Base-by-base conservation (phyloP, 257 asterid genomes). In the Paraleonurus japonicus region DNA sequence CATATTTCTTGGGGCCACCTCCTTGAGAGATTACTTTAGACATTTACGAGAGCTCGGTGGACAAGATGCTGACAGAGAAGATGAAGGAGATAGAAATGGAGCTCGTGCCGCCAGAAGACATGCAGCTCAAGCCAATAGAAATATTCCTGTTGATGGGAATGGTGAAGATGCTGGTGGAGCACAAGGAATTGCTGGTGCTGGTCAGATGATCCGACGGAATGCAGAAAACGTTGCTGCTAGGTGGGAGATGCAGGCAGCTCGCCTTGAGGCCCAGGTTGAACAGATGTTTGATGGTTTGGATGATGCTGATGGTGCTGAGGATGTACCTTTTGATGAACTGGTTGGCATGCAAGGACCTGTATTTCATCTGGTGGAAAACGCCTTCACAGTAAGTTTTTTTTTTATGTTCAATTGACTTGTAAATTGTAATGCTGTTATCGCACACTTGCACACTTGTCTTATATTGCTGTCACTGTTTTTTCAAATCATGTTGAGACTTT, bases 301-400 rank as follows among this genome's bases (percentile, higher is more conserved):
- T 82, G 99, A 95, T 81, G 99, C 95, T 55, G 99, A 95, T 83
- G 99, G 99, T 66, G 99, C 97, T 7, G 99, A 92, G 84, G 99
- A 95, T 74, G 99, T 95, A 11, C 98, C 99, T 35, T 95, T 95
- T 60, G 99, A 92, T 73, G 99, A 95, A 80, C 88, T 95, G 79
- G 99, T 95, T 71, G 99, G 99, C 81, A 95, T 95, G 99, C 98
- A 92, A 87, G 99, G 99, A 45, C 99, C 99, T 55, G 95, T 95
- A 32, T 95, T 95, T 75, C 99, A 95, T 85, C 85, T 95, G 75
- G 96, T 92, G 75, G 99, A 95, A 81, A 95, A 92, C 76, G 98
- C 98, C 48, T 93, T 93, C 81, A 93, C 98, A 1, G 98, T 93
- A 75, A 78, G 98, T 81, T 61, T 62, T 47, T 60, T 32, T 67